Evolutionary conservation across 306 rosid genomes (phyloP).

Genomic region (Psophocarpus tetragonolobus): DNA sequence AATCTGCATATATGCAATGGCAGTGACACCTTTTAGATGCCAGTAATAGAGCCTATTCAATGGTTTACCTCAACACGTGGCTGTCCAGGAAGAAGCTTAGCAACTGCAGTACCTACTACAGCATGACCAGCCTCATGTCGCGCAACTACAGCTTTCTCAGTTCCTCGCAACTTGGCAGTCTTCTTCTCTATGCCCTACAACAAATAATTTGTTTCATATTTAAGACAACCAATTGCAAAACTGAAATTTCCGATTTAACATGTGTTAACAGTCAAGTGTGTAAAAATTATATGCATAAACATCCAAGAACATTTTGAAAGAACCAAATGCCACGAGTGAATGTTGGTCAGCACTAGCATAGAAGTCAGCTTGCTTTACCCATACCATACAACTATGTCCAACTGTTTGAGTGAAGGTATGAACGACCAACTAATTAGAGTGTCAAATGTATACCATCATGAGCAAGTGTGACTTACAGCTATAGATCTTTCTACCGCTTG

Average conservation of each 20-base stretch:
- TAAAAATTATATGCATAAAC: background rate
- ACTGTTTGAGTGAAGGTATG: background rate
- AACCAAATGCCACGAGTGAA: background rate
- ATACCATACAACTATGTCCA: background rate
- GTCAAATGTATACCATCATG: background rate
- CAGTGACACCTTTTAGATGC: constrained; percentile 17
- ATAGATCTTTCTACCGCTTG: constrained; percentile 93
- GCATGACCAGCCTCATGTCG: constrained; percentile 99
- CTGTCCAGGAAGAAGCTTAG: constrained; percentile 87
- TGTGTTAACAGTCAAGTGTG: background rate
- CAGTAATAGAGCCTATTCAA: constrained; percentile 20
- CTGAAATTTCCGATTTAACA: background rate
- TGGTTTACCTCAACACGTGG: constrained; percentile 88
- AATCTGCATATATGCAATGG: constrained; percentile 4
- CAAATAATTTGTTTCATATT: constrained; percentile 38
- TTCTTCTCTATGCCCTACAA: constrained; percentile 94
- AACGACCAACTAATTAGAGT: constrained; percentile 6
- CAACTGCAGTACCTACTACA: constrained; percentile 96
- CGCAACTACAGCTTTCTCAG: constrained; percentile 92
- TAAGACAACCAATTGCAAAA: constrained; percentile 10
- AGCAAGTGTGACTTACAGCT: constrained; percentile 66
- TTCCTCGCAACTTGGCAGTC: constrained; percentile 87
- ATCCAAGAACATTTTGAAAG: constrained; percentile 4
- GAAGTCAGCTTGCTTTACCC: background rate
- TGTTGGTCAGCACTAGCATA: background rate